A percentile compares a stretch with the other conserved stretches of the same genome.
Conservation (phyloP, 2,329 filamentous ascomycete species). For the Xylariaceae sp. region DNA sequence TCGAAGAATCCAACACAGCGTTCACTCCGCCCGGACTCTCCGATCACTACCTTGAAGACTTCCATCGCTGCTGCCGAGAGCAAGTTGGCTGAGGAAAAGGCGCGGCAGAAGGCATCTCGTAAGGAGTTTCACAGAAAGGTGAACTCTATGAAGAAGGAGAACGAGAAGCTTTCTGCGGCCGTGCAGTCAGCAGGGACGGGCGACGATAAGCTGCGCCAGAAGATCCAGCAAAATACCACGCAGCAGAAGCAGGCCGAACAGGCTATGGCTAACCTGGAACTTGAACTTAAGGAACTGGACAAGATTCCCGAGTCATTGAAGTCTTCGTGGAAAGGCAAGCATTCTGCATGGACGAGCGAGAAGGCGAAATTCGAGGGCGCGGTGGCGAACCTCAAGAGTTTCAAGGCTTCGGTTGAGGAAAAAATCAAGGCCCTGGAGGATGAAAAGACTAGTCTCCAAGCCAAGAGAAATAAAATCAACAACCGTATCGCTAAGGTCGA, state of each 20-base stretch:
- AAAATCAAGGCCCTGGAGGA: conserved; percentile 58
- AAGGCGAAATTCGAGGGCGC: conserved; percentile 57
- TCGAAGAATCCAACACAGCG: conserved; percentile 45
- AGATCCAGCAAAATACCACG: conserved; percentile 68
- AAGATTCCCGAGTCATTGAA: conserved; percentile 58
- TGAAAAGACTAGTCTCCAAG: conserved; percentile 58
- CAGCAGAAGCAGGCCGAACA: conserved; percentile 62
- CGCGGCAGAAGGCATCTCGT: conserved; percentile 62
- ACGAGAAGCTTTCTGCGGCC: conserved; percentile 61
- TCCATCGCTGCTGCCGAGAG: conserved; percentile 68
- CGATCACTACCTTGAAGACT: conserved; percentile 68
- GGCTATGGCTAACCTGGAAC: conserved; percentile 49
- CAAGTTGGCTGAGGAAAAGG: conserved; percentile 64
- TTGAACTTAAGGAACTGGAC: conserved; percentile 60
- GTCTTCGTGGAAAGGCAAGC: conserved; percentile 50
- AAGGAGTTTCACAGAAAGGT: conserved; percentile 70
- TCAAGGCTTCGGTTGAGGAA: conserved; percentile 57
- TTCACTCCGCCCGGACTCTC: conserved; percentile 66
- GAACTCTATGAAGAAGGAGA: conserved; percentile 65
- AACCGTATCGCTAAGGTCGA: conserved; percentile 67
- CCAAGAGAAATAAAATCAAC: conserved; percentile 67
- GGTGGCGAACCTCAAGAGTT: conserved; percentile 48
- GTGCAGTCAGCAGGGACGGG: conserved; percentile 64
- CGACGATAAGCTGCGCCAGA: conserved; percentile 71
- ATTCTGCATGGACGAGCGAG: conserved; percentile 49